phyloP scores from a whole-genome alignment of 1,139 yeast species.

The Suhomyces choctaworum region DNA sequence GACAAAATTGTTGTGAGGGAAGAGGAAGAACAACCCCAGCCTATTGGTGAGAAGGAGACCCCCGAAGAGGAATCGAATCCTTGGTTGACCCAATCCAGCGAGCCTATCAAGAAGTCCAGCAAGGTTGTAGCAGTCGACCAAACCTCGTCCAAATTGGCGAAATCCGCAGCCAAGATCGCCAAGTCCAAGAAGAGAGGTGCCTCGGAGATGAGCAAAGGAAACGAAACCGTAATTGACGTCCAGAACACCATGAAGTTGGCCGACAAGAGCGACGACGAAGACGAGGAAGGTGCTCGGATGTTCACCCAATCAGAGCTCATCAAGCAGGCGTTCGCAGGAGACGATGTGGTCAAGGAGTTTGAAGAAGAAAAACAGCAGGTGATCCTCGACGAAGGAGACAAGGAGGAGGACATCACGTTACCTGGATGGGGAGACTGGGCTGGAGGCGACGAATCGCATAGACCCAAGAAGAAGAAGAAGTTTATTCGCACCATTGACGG shows the following conservation, averaged over 20 bases:
- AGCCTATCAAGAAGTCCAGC: slow-evolving; percentile 45
- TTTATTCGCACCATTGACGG: slow-evolving; percentile 73
- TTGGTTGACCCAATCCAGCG: slow-evolving; percentile 57
- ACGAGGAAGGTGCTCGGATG: slow-evolving; percentile 34
- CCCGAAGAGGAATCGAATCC: slow-evolving; percentile 55
- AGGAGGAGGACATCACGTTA: slow-evolving; percentile 77
- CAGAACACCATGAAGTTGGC: slow-evolving; percentile 44
- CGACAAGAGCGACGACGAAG: slow-evolving; percentile 32
- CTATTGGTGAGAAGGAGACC: slow-evolving; percentile 5
- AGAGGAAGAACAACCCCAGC: slow-evolving; percentile 12
- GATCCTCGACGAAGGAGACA: slow-evolving; percentile 80
- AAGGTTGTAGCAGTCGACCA: slow-evolving; percentile 58
- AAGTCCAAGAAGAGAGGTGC: slow-evolving; percentile 47
- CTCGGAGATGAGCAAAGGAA: slow-evolving; percentile 27
- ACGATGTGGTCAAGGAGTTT: slow-evolving; percentile 82
- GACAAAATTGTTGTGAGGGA: slow-evolving; percentile 3
- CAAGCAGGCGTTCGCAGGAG: slow-evolving; percentile 95
- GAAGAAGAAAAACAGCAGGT: slow-evolving; percentile 68
- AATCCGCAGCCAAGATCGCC: slow-evolving; percentile 52
- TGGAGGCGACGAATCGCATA: slow-evolving; percentile 47
- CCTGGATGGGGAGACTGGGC: slow-evolving; percentile 98
- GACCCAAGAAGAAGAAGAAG: slow-evolving; percentile 55
- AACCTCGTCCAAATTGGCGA: slow-evolving; percentile 56
- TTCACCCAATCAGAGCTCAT: slow-evolving; percentile 83
- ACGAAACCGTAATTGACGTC: slow-evolving; percentile 49